Evolutionary conservation across 1,139 yeast genomes (phyloP), one percentile per base, ranked within the genome.

Genomic region (Arxiozyma bovina): DNA sequence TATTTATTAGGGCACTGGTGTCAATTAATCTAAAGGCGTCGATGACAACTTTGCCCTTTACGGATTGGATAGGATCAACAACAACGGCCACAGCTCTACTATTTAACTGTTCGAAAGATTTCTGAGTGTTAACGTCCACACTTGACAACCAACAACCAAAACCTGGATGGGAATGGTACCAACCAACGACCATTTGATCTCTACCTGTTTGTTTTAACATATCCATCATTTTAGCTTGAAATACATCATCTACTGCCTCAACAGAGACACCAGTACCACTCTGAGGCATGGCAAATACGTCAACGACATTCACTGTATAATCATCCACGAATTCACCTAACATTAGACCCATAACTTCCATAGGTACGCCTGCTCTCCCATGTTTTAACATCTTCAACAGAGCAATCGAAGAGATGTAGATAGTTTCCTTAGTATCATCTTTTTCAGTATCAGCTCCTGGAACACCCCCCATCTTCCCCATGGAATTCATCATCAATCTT

Each of bases 301-400:
- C 99, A 59, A 89, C 90, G 44, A 93, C 99, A 65, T 91, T 96
- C 49, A 94, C 94, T 1, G 99, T 94, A 73, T 87, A 93, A 59
- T 94, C 99, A 70, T 94, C 99, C 30, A 94, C 96, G 73, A 93
- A 91, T 64, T 93, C 98, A 52, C 99, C 99, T 63, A 94, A 80
- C 99, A 94, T 94, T 61, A 94, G 79, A 3, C 99, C 99, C 99
- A 94, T 94, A 51, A 94, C 99, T 75, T 94, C 99, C 99, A 94
- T 94, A 20, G 99, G 99, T 54, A 94, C 99, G 68, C 99, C 99
- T 1, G 99, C 98, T 67, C 98, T 80, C 49, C 99, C 98, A 69
- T 93, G 99, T 72, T 91, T 93, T 68, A 93, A 81, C 99, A 93
- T 93, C 73, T 94, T 94, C 59, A 94, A 77, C 56, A 94, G 76